phyloP scores from a whole-genome alignment of 257 asterid genomes.

The Penstemon newberryi region DNA sequence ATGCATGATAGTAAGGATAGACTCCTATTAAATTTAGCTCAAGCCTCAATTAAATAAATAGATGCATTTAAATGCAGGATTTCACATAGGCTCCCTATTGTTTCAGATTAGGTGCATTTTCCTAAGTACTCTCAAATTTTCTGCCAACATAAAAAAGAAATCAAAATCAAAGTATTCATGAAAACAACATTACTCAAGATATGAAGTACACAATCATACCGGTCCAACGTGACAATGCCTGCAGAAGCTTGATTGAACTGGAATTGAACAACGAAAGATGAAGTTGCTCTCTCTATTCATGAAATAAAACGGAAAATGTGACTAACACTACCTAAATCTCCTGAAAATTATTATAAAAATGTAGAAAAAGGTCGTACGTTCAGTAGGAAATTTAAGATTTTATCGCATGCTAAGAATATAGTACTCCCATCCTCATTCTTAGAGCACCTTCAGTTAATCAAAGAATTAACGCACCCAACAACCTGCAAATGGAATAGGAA shows the following conservation, averaged over 20 bases:
- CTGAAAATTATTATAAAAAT: conserved; percentile 2
- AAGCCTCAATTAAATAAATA: no score
- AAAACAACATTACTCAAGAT: conserved; percentile 8
- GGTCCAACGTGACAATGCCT: conserved; percentile 62
- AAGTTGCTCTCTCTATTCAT: conserved; percentile 46
- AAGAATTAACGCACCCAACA: conserved; percentile 51
- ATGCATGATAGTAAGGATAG: no score
- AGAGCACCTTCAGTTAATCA: conserved; percentile 43
- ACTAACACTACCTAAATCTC: conserved; percentile 19
- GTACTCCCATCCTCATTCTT: conserved; percentile 46
- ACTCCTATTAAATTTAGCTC: no score
- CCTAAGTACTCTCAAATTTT: no score
- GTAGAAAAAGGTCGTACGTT: conserved; percentile 44
- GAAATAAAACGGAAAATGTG: conserved; percentile 21
- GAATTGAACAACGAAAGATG: conserved; percentile 37
- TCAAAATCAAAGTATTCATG: no score
- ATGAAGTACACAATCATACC: conserved; percentile 38
- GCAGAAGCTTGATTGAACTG: conserved; percentile 57
- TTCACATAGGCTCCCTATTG: no score
- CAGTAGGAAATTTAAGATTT: conserved; percentile 64
- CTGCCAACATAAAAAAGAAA: no score
- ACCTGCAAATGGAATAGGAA: conserved; percentile 48
- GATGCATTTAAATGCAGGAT: no score
- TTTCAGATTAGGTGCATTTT: no score
- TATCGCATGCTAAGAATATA: conserved; percentile 78